Base-by-base conservation (phyloP, 2,329 filamentous ascomycete genomes). In the Xylariaceae sp. region DNA sequence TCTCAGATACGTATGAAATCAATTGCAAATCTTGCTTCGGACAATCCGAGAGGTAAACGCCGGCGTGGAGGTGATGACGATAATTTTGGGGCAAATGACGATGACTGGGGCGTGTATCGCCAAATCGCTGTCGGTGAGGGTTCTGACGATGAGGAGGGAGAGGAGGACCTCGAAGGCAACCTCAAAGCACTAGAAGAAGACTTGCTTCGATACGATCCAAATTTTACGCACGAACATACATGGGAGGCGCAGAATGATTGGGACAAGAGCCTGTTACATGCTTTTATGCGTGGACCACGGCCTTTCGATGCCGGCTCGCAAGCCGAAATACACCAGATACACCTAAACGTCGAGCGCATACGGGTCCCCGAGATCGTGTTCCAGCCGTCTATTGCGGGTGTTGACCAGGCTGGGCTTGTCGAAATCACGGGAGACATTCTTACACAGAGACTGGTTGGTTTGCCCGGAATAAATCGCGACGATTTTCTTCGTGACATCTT, bases 1-100 rank as follows among this genome's bases (percentile, higher is more conserved):
- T 94, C 89, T 52, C 93, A 97, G 72, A 95, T 96, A 75, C 89
- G 94, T 59, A 99, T 99, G 94, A 97, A 97, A 76, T 93, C 88
- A 44, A 92, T 99, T 53, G 94, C 94, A 55, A 97, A 96, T 67
- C 86, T 99, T 1, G 94, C 94, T 3, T 92, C 93, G 0, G 94
- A 99, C 71, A 86, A 84, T 5, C 92, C 93, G 1, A 78, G 81
- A 60, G 92, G 92, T 71, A 95, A 96, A 73, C 84, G 93, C 51
- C 81, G 91, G 11, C 86, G 92, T 15, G 92, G 91, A 6, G 90
- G 88, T 3, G 93, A 97, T 68, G 94, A 99, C 65, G 94, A 99
- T 69, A 92, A 91, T 55, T 99, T 99, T 68, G 94, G 94, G 51
- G 92, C 92, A 43, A 93, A 99, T 71, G 94, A 99, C 67, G 92